Base-by-base conservation (phyloP, 306 rosid genomes). In the Corylus heterophylla region DNA sequence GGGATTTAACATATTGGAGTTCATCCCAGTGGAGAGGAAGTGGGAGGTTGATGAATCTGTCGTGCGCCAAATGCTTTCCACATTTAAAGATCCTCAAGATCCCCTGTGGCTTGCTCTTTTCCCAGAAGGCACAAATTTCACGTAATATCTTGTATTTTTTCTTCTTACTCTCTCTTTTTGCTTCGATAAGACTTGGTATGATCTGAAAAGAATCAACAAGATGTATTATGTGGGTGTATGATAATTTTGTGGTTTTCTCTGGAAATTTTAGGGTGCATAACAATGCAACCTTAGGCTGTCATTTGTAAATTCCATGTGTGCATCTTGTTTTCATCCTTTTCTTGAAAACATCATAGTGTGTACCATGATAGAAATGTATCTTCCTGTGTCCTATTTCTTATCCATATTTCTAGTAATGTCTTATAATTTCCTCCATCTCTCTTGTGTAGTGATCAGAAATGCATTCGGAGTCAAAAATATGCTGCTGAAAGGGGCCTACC, bases 61-160 rank as follows among this genome's bases (percentile, higher is more conserved):
- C 80, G 77, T 92, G 89, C 89, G 69, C 73, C 81, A 13, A 14
- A 90, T 92, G 93, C 93, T 92, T 88, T 89, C 95, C 44, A 90
- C 93, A 44, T 83, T 90, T 74, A 85, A 85, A 69, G 91, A 92
- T 87, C 88, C 91, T 10, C 82, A 35, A 75, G 93, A 87, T 83
- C 89, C 90, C 64, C 95, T 92, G 37, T 92, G 93, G 97, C 95
- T 92, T 81, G 93, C 90, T n/a, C 90, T 92, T 78, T 90, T 92
- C 85, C 97, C 97, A 5, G 97, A 92, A 86, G 97, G 97, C 86
- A 92, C 97, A 16, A 95, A 92, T 84, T 92, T 78, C 81, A 90
- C 90, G 97, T 90, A 87, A 90, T 52, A 67, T 78, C 79, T 82
- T 35, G 2, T 54, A 68, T 63, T 69, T 74, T 70, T 17, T 77